phyloP scores from a whole-genome alignment of 257 asterid genomes.

The Salvia miltiorrhiza region DNA sequence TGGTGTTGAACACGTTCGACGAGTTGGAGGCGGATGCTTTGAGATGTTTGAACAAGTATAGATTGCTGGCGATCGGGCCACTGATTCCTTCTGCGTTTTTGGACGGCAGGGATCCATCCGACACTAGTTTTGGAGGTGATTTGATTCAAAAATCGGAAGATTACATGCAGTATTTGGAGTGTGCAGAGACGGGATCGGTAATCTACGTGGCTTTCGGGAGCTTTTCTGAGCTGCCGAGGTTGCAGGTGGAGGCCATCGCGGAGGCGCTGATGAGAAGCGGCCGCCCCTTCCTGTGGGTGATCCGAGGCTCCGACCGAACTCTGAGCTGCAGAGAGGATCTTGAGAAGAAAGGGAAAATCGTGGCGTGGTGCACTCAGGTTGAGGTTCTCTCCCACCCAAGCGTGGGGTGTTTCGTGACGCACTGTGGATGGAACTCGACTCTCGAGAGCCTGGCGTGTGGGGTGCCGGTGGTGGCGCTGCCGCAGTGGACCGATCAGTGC shows the following conservation, averaged over 20 bases:
- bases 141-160: background rate
- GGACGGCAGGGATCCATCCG: conserved; percentile 35
- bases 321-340: conserved; percentile 7
- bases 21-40: conserved; percentile 37
- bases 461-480: conserved; percentile 40
- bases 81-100: conserved; percentile 43
- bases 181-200: conserved; percentile 20
- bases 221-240: conserved; percentile 22
- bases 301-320: conserved; percentile 2
- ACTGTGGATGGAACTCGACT: conserved; percentile 59
- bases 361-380: conserved; percentile 45
- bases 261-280: conserved; percentile 23
- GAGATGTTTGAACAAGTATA: conserved; percentile 19
- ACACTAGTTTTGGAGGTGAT: conserved; percentile 36
- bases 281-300: conserved; percentile 49
- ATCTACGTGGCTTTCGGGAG: conserved; percentile 53
- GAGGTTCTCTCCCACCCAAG: conserved; percentile 39
- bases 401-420: conserved; percentile 41
- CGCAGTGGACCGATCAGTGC: conserved; percentile 48
- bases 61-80: conserved; percentile 45
- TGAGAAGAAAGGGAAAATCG: conserved; percentile 36
- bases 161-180: conserved; percentile 30
- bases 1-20: conserved; percentile 43
- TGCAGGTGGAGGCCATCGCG: conserved; percentile 40
- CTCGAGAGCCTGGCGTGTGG: conserved; percentile 42